phyloP scores from a whole-genome alignment of 306 rosid genomes.

The Cucurbita maxima region DNA sequence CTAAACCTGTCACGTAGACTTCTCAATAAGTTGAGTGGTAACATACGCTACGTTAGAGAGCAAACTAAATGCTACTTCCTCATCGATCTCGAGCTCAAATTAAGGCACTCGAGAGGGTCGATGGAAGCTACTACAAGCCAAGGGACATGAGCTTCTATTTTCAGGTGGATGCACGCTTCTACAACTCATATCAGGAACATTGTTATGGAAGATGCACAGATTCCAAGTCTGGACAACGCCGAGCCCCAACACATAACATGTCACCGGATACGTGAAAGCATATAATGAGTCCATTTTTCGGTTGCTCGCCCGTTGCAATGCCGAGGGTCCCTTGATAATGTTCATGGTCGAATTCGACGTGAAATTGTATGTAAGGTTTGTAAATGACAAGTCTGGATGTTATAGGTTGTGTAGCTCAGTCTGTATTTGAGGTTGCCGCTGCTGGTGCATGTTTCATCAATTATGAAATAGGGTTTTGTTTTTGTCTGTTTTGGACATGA shows the following conservation, averaged over 20 bases:
- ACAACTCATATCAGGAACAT: background rate
- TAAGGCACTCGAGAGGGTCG: constrained; percentile 6
- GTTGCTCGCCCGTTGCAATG: background rate
- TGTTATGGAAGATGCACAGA: background rate
- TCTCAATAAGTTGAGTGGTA: constrained; percentile 57
- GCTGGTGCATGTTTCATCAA: background rate
- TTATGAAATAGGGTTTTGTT: background rate
- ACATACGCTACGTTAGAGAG: constrained; percentile 46
- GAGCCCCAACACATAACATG: background rate
- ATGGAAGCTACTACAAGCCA: background rate
- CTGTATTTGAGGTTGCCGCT: background rate
- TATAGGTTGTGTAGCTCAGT: background rate
- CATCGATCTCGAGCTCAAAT: constrained; percentile 36
- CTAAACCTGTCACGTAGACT: constrained; percentile 54
- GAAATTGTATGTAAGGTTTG: background rate
- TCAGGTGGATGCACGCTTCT: background rate
- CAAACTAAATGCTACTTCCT: constrained; percentile 45
- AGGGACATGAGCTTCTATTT: background rate
- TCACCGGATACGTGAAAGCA: background rate
- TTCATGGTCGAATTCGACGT: background rate
- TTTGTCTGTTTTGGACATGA: background rate
- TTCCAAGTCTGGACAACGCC: background rate
- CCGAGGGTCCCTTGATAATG: background rate
- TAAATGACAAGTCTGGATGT: background rate
- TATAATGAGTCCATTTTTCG: background rate